Evolutionary conservation across 495 filamentous ascomycete genomes (phyloP), one percentile per base, ranked within the genome.

Genomic region (Aspergillus indologenus): DNA sequence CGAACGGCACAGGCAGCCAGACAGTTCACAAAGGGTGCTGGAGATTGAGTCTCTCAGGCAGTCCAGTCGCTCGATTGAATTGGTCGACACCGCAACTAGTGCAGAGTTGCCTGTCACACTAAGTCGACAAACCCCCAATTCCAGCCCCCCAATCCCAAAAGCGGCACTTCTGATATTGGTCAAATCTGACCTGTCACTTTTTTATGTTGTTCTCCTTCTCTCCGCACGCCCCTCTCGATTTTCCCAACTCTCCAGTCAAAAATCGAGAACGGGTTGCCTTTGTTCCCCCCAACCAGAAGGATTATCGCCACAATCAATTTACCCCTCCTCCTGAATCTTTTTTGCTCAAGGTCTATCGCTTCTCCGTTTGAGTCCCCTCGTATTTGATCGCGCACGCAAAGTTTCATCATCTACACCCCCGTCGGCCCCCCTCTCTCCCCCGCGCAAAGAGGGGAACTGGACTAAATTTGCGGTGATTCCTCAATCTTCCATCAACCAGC

Each of bases 181-280:
- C 56, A 54, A 62, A 62, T 62, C 29, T 62, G 60, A 62, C 56
- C 54, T 45, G 54, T 62, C 60, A 50, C 49, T 57, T 62, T 29
- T 3, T 29, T 29, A 4, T 29, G n/a, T 29, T 29, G 9, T 29
- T 3, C 26, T 29, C 9, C 26, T 9, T 29, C 26, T 29, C 26
- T 9, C 26, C 26, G 9, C 26, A n/a, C 26, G 3, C 26, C 26
- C 26, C 26, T 3, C 26, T 29, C 26, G 4, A 23, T 34, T n/a
- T n/a, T n/a, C n/a, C n/a, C n/a, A n/a, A 48, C 45, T 12, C 44
- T 58, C 55, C 55, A 53, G 59, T 61, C 59, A 57, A 57, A 43
- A 45, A 22, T 12, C 29, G 20, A 50, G 45, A 18, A 45, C 31
- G 21, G 23, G n/a, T 22, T 48, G 45, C 23, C 9, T 23, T 1